These are phyloP conservation scores for Melastoma candidum DNA, from an alignment of 441 rosid species.

Conservation along the genomic window DNA sequence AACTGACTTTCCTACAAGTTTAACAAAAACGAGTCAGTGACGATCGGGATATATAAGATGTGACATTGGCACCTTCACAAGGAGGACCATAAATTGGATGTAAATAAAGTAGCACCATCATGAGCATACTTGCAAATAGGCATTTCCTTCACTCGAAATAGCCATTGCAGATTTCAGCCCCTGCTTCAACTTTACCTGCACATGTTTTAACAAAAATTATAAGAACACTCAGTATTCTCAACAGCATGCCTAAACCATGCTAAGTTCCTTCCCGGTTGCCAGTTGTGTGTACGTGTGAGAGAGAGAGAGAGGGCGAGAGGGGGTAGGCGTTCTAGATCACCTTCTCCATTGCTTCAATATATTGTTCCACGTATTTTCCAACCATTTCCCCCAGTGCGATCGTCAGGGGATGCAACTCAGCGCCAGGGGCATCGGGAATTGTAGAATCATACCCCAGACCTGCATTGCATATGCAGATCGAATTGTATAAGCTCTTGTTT, in stretches of 20 bases:
- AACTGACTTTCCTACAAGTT: slow-evolving; percentile 59
- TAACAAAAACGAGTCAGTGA: not conserved
- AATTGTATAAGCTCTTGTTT: too few species aligned
- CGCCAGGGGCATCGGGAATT: slow-evolving; percentile 26
- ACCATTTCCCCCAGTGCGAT: slow-evolving; percentile 53
- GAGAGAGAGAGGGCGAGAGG: not conserved
- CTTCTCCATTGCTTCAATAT: slow-evolving; percentile 91
- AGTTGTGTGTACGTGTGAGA: too few species aligned
- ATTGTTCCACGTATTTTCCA: slow-evolving; percentile 46
- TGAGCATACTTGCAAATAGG: slow-evolving; percentile 64
- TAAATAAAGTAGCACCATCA: not conserved
- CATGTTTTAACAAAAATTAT: slow-evolving; percentile 1
- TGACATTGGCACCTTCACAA: not conserved
- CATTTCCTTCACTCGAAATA: slow-evolving; percentile 83
- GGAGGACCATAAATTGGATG: not conserved
- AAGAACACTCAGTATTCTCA: too few species aligned
- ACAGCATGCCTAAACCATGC: too few species aligned
- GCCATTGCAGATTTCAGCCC: slow-evolving; percentile 83
- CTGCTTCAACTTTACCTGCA: slow-evolving; percentile 86
- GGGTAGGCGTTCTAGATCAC: slow-evolving; percentile 19
- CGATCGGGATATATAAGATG: slow-evolving; percentile 1
- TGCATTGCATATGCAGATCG: slow-evolving; percentile 10
- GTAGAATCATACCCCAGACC: slow-evolving; percentile 79
- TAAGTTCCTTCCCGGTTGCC: too few species aligned
- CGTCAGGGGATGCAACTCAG: slow-evolving; percentile 57